These are phyloP conservation scores for Fusarium humuli DNA, from an alignment of 2,329 filamentous ascomycete genomes.

Conservation along the genomic window DNA sequence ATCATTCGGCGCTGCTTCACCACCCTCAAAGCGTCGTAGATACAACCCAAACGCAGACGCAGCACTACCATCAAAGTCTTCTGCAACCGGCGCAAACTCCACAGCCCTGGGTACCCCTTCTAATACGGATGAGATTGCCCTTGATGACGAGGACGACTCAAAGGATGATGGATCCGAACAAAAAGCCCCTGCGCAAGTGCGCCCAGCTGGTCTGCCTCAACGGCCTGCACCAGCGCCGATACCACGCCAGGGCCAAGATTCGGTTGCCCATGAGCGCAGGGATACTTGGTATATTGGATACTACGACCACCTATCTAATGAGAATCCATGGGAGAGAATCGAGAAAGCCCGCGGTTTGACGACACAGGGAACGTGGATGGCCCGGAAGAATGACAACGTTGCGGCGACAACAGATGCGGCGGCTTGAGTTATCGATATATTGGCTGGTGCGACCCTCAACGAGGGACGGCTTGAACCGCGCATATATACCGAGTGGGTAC, in stretches of 20 bases:
- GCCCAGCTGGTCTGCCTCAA: conserved; percentile 50
- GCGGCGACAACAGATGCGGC: conserved; percentile 7
- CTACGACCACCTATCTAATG: conserved; percentile 75
- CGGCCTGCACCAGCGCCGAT: conserved; percentile 42
- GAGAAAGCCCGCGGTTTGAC: conserved; percentile 61
- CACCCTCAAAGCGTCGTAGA: conserved; percentile 73
- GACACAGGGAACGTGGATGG: conserved; percentile 60
- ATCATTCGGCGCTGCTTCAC: conserved; percentile 70
- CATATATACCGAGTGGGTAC: not conserved
- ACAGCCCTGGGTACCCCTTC: conserved; percentile 49
- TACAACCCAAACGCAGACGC: conserved; percentile 69
- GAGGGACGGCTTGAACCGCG: not conserved
- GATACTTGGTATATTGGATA: conserved; percentile 72
- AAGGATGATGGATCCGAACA: conserved; percentile 29
- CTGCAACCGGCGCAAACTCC: conserved; percentile 52
- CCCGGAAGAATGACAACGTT: conserved; percentile 15
- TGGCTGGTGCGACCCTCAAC: too few relatives aligned
- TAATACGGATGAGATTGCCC: conserved; percentile 61
- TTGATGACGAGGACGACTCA: conserved; percentile 50
- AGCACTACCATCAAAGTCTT: conserved; percentile 44
- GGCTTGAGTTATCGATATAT: conserved; percentile 24
- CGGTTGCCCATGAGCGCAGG: conserved; percentile 6
- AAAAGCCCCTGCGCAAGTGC: conserved; percentile 46
- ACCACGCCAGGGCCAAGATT: conserved; percentile 29
- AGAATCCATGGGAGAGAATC: conserved; percentile 76